These are phyloP conservation scores for Mycena crocata DNA, from an alignment of 768 basidiomycete genomes.

Conservation along the genomic window DNA sequence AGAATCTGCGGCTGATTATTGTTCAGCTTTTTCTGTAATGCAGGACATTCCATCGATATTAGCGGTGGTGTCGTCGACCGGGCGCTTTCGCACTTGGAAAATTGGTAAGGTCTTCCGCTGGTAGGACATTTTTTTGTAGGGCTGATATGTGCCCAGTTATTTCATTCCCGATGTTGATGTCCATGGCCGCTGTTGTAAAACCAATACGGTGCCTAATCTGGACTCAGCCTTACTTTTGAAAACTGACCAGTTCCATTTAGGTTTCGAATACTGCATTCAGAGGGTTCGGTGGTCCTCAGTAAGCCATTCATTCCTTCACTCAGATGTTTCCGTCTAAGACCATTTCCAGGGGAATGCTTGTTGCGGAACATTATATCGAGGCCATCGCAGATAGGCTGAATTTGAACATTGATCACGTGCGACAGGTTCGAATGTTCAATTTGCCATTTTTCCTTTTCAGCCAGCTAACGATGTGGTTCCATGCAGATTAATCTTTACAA, in stretches of 20 bases:
- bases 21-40: conserved; percentile 30
- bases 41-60: conserved; percentile 33
- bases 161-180: conserved; percentile 35
- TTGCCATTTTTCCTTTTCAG: background rate
- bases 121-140: background rate
- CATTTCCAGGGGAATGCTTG: conserved; percentile 30
- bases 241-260: background rate
- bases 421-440: conserved; percentile 26
- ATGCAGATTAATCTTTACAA: conserved; percentile 33
- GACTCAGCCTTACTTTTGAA: background rate
- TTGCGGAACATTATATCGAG: conserved; percentile 35
- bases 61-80: conserved; percentile 35
- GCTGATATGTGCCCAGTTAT: conserved; percentile 6
- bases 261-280: conserved; percentile 30
- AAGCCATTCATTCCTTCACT: background rate
- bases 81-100: conserved; percentile 34
- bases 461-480: background rate
- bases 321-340: background rate
- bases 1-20: background rate
- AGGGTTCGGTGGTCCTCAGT: conserved; percentile 35
- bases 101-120: conserved; percentile 16
- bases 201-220: conserved; percentile 26
- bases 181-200: conserved; percentile 33
- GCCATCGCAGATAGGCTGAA: conserved; percentile 32
- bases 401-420: conserved; percentile 34